These are phyloP conservation scores for Fusarium lyarnte DNA, from an alignment of 2,329 filamentous ascomycete species.

Conservation along the genomic window DNA sequence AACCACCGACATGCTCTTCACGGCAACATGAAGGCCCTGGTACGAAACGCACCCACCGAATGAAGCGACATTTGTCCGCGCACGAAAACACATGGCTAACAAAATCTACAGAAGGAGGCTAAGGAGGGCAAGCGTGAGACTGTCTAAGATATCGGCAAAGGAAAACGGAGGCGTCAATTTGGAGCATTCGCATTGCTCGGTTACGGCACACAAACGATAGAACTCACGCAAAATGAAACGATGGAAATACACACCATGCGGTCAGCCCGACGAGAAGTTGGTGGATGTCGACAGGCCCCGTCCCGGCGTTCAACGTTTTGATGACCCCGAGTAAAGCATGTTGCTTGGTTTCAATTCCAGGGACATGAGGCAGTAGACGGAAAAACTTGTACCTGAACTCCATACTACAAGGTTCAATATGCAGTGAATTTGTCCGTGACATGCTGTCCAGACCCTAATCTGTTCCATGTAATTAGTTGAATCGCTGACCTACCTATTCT, in stretches of 20 bases:
- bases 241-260: constrained; percentile 39
- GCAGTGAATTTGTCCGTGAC: constrained; percentile 9
- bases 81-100: constrained; percentile 45
- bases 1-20: constrained; percentile 99
- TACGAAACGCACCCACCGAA: constrained; percentile 59
- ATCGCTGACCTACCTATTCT: not conserved
- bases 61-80: not conserved
- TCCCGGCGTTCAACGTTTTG: constrained; percentile 27
- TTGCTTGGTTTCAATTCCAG: constrained; percentile 29
- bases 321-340: constrained; percentile 33
- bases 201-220: constrained; percentile 36
- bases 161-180: constrained; percentile 37
- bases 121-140: constrained; percentile 94
- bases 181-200: constrained; percentile 37
- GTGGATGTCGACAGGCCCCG: constrained; percentile 21
- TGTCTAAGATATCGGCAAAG: constrained; percentile 65
- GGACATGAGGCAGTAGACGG: constrained; percentile 23
- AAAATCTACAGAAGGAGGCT: constrained; percentile 82
- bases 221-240: constrained; percentile 40
- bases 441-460: not conserved
- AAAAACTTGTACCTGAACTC: constrained; percentile 20
- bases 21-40: constrained; percentile 97
- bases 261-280: constrained; percentile 33
- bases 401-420: constrained; percentile 2
- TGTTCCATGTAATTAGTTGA: too few relatives aligned